These are phyloP conservation scores for Pholiota microspora DNA, from an alignment of 768 basidiomycete genomes.

Conservation along the genomic window DNA sequence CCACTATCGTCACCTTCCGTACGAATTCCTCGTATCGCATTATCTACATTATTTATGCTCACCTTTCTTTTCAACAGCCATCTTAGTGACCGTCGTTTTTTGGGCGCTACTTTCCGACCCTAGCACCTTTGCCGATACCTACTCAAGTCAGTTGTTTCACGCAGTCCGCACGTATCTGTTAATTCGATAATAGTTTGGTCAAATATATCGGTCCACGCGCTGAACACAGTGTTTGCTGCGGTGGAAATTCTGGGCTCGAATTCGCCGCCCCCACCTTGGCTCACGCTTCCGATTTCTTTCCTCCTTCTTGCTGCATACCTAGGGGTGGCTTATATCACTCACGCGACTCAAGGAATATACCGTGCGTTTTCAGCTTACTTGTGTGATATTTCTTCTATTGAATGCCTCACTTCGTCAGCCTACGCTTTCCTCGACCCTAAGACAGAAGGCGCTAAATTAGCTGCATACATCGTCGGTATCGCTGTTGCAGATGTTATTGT, in stretches of 20 bases:
- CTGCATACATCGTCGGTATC: conserved; percentile 65
- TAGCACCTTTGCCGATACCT: conserved; percentile 37
- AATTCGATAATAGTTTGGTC: conserved; percentile 41
- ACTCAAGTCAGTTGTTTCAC: conserved; percentile 31
- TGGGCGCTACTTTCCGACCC: conserved; percentile 54
- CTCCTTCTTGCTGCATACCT: conserved; percentile 56
- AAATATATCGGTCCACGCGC: conserved; percentile 57
- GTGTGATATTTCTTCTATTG: conserved; percentile 1
- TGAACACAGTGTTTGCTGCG: conserved; percentile 57
- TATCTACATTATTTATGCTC: background rate
- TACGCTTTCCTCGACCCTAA: conserved; percentile 65
- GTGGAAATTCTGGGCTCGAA: conserved; percentile 60
- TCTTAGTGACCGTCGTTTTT: conserved; percentile 62
- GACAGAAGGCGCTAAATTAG: conserved; percentile 40
- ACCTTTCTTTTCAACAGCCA: conserved; percentile 35
- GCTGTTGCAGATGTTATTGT: conserved; percentile 47
- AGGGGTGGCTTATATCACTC: conserved; percentile 67
- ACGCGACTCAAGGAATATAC: conserved; percentile 61
- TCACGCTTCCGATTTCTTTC: conserved; percentile 42
- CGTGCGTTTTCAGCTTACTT: conserved; percentile 35
- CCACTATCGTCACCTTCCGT: conserved; percentile 48
- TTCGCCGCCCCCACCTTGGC: conserved; percentile 50
- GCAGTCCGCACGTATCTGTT: background rate
- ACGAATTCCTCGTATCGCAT: background rate
- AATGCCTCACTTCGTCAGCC: conserved; percentile 33